Evolutionary conservation across 345 rosid species (phyloP), one percentile per base, ranked within the genome.

Genomic region (Eucalyptus curtisii): DNA sequence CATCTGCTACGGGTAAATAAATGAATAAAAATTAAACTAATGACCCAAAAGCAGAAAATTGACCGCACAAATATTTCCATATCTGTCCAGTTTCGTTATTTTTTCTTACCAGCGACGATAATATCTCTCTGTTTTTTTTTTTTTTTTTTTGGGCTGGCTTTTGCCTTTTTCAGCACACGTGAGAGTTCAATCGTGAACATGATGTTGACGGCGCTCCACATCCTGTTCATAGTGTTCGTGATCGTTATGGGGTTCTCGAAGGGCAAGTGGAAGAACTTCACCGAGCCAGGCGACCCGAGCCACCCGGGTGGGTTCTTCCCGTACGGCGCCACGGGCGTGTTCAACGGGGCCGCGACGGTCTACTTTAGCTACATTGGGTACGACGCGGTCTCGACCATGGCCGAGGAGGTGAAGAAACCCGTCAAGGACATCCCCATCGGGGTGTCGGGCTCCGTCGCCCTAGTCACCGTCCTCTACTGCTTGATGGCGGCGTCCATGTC

Each of bases 401-500:
- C 99, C 13, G 99, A 97, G 90, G 99, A 97, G 92, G 98, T 96
- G 12, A 88, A 89, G 49, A 82, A 97, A 86, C 99, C 99, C 4
- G 97, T 94, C 5, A 95, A 93, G 91, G 98, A 97, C 61, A 97
- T 97, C 12, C 99, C 99, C 4, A 66, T 97, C 8, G 99, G 99
- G 5, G 98, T 97, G 2, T 95, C 98, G 2, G 98, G 99, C 13
- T 97, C 99, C 5, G 98, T 97, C 22, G 88, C 92, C 10, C 89
- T 96, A 61, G 99, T 97, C 48, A 96, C 99, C 47, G 81, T 96
- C 55, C 95, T 97, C 6, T 97, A 97, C 87, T 96, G 98, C 92
- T 92, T 97, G 80, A 95, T 97, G 99, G 97, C 99, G 11, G 96
- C 96, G 66, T 96, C 99, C 2, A 96, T 97, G 99, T 96, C 99